Evolutionary conservation across 495 filamentous ascomycete species (phyloP), one percentile per base, ranked within the genome.

Genomic region (Articulospora tetracladia): DNA sequence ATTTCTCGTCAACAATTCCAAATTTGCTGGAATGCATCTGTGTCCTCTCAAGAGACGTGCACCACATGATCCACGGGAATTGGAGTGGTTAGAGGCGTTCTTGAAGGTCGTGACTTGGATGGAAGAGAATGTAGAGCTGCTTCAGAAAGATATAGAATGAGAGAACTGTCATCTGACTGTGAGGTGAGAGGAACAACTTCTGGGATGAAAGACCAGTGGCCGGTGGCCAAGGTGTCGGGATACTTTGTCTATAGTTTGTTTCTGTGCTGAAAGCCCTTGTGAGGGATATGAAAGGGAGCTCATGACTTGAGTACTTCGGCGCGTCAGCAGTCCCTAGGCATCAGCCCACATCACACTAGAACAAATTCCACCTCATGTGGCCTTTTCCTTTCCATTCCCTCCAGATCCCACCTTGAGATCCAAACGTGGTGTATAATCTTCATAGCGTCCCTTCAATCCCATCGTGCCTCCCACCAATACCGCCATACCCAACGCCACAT

Each of bases 31-130:
- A 6, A 17, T 59, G 27, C 61, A 63, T 39, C 28, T 46, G 24
- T 62, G 60, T 47, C 26, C 47, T n/a, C 47, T 26, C 17, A 44
- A 20, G 25, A 47, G 26, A 48, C 17, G 23, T 2, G 41, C 11
- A 26, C 49, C 61, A 1, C 26, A 59, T 49, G 61, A 59, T 53
- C 41, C 53, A 15, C 19, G 56, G 23, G 61, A 63, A 32, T 59
- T 57, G 32, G 50, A 59, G 28, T 63, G 61, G 61, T 39, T 63
- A 28, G 30, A 55, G 27, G 55, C 55, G 2, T 63, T 63, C 25
- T 23, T 59, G 49, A 59, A 58, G 34, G 61, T 55, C 1, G 49
- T 63, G 2, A 53, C 49, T 6, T 63, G 61, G 61, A 63, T 63
- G 56, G 55, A 63, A n/a, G 23, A 59, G 39, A 53, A 44, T 32